These are phyloP conservation scores for Penicillium egyptiacum DNA, from an alignment of 495 filamentous ascomycete genomes.

Conservation along the genomic window DNA sequence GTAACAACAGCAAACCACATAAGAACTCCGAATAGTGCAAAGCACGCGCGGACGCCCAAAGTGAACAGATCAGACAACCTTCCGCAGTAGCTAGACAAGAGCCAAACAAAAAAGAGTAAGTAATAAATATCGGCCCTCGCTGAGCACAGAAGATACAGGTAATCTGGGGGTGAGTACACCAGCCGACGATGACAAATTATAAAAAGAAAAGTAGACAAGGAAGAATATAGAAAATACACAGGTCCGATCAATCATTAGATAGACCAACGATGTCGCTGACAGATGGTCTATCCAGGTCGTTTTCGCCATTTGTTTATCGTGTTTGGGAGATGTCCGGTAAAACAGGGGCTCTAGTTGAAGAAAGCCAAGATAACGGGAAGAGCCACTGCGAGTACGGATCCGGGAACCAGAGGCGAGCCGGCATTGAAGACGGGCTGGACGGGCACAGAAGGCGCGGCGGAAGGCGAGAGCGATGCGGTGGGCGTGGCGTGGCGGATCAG, in stretches of 20 bases:
- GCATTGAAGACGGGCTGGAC: constrained; percentile 24
- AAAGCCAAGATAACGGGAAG: constrained; percentile 25
- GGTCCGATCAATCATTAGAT: constrained; percentile 7
- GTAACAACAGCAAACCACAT: not conserved
- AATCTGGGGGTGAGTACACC: constrained; percentile 11
- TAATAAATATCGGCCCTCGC: constrained; percentile 18
- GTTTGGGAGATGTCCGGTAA: not conserved
- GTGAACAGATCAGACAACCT: constrained; percentile 20
- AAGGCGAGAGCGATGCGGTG: constrained; percentile 16
- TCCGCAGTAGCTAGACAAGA: constrained; percentile 14
- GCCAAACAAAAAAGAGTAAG: constrained; percentile 6
- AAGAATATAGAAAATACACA: constrained; percentile 16
- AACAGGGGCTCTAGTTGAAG: constrained; percentile 17
- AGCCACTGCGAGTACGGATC: constrained; percentile 19
- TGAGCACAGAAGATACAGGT: constrained; percentile 20
- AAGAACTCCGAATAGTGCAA: constrained; percentile 3
- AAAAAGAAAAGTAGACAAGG: constrained; percentile 23
- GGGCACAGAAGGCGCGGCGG: not conserved
- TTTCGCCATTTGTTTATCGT: constrained; percentile 1
- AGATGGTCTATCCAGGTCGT: not conserved
- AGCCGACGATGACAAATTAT: not conserved
- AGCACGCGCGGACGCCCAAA: constrained; percentile 7
- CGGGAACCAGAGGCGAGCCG: constrained; percentile 25
- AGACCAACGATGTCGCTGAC: not conserved
- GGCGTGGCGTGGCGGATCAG: constrained; percentile 25